Percentiles rank a stretch among this genome's conserved stretches.
Conservation (phyloP, 2,329 filamentous ascomycete genomes). For the Phaeoacremonium minimum region DNA sequence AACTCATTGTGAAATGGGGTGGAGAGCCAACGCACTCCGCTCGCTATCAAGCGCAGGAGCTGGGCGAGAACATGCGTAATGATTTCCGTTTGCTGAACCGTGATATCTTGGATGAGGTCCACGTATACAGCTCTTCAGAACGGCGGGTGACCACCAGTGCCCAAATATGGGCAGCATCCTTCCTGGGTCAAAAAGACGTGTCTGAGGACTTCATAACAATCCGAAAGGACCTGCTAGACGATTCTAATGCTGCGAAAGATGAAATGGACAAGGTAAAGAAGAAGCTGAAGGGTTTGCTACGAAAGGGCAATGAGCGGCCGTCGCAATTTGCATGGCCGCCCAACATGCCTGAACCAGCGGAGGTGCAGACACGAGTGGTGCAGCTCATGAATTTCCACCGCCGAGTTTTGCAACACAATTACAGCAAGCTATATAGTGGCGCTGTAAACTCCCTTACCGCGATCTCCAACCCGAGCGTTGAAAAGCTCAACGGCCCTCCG, state of each 20-base stretch:
- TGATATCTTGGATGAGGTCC: conserved; percentile 86
- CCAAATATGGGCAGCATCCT: conserved; percentile 90
- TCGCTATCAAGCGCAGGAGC: conserved; percentile 90
- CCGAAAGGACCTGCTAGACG: conserved; percentile 90
- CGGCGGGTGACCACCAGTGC: conserved; percentile 91
- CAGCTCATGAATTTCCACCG: conserved; percentile 98
- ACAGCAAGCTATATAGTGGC: conserved; percentile 68
- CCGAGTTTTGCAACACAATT: conserved; percentile 92
- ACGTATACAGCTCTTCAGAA: conserved; percentile 94
- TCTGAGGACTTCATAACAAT: conserved; percentile 83
- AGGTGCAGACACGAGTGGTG: conserved; percentile 87
- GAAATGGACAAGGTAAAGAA: conserved; percentile 99
- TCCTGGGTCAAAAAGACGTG: conserved; percentile 82
- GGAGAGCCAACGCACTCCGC: conserved; percentile 97
- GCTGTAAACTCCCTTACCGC: conserved; percentile 59
- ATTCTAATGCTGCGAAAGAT: conserved; percentile 97
- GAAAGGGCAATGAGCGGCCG: conserved; percentile 89
- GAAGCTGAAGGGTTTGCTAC: conserved; percentile 88
- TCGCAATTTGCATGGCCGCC: conserved; percentile 98
- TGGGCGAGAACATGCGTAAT: conserved; percentile 93
- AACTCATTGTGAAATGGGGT: conserved; percentile 98
- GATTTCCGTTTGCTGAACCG: conserved; percentile 90
- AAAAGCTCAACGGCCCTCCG: conserved; percentile 38
- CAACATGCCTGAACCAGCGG: conserved; percentile 88
- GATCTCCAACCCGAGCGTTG: conserved; percentile 46